A percentile compares a stretch with the other conserved stretches of the same genome.
Conservation (phyloP, 306 rosid species). For the Astragalus membranaceus region DNA sequence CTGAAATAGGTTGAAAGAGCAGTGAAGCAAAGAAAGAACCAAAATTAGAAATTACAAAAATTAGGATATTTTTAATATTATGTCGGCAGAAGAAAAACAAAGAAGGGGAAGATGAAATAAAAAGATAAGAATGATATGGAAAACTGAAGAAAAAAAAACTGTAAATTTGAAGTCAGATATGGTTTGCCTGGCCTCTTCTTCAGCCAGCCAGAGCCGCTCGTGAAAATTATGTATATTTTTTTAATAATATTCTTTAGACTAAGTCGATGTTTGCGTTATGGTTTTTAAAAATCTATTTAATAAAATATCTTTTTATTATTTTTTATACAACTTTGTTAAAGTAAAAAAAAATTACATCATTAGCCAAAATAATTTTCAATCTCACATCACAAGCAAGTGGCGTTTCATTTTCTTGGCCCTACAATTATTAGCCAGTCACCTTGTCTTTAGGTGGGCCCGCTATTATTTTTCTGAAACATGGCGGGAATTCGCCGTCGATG, state of each 20-base stretch:
- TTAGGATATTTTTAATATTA: background rate
- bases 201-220: background rate
- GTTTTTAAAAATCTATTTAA: background rate
- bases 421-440: constrained; percentile 36
- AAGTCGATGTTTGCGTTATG: background rate
- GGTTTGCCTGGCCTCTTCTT: background rate
- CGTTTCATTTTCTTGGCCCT: background rate
- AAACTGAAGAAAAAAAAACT: background rate
- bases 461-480: background rate
- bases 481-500: constrained; percentile 25
- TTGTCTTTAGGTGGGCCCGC: constrained; percentile 1
- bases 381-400: no score
- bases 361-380: background rate
- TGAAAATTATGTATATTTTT: background rate
- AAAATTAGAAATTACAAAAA: background rate
- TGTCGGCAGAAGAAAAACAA: constrained; percentile 27
- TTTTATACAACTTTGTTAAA: background rate
- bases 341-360: no score
- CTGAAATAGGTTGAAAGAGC: background rate
- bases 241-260: background rate
- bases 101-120: background rate
- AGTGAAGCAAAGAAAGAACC: background rate
- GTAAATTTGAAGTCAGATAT: constrained; percentile 8
- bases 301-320: background rate
- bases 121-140: background rate